phyloP scores from a whole-genome alignment of 1,139 yeast genomes.

The Candida tetrigidarum region DNA sequence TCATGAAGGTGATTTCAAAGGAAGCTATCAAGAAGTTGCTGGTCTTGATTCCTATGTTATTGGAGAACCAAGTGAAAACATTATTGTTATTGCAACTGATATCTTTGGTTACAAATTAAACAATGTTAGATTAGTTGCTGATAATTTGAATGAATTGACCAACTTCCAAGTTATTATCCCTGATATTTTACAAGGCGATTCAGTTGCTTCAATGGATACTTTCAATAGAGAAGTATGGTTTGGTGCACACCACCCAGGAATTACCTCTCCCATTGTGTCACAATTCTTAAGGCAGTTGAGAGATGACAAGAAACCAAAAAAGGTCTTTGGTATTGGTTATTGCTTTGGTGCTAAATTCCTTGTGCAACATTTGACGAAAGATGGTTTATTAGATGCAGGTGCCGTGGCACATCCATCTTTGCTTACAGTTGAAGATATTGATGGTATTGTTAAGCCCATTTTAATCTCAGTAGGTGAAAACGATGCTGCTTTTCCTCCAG shows the following conservation, averaged over 20 bases:
- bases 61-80: constrained; percentile 47
- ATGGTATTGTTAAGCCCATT: constrained; percentile 42
- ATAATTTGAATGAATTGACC: constrained; percentile 53
- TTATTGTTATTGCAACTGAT: constrained; percentile 69
- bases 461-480: constrained; percentile 72
- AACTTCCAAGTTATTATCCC: constrained; percentile 72
- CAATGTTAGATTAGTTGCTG: constrained; percentile 69
- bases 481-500: constrained; percentile 64
- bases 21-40: constrained; percentile 41
- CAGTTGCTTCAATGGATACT: constrained; percentile 27
- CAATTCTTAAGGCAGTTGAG: constrained; percentile 35
- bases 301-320: not conserved
- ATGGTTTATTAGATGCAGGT: constrained; percentile 56
- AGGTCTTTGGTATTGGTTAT: constrained; percentile 67
- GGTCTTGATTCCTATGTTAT: constrained; percentile 59
- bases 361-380: constrained; percentile 52
- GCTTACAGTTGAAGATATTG: constrained; percentile 64
- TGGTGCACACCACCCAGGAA: constrained; percentile 49
- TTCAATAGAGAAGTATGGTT: constrained; percentile 51
- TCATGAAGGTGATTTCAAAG: constrained; percentile 57
- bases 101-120: constrained; percentile 61
- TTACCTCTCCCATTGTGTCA: constrained; percentile 42
- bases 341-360: constrained; percentile 83
- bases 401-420: constrained; percentile 84
- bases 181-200: constrained; percentile 67